Evolutionary conservation across 1,139 yeast genomes (phyloP).

Genomic region (Debaryomycetaceae sp.): DNA sequence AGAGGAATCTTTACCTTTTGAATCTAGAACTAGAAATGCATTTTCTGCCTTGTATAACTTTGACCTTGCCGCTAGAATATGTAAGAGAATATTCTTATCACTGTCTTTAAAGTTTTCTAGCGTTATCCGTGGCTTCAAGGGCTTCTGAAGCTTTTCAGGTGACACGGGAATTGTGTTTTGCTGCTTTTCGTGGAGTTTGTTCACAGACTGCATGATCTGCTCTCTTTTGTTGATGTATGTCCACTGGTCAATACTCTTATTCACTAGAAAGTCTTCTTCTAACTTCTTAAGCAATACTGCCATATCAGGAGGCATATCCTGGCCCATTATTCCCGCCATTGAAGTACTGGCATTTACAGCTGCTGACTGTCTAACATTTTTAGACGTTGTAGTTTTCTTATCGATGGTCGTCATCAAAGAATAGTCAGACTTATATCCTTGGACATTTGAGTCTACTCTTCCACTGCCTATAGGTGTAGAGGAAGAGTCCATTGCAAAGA

Average conservation of each 20-base stretch:
- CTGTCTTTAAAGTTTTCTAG: constrained; percentile 17
- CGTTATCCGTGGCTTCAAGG: constrained; percentile 58
- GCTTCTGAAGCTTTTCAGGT: constrained; percentile 46
- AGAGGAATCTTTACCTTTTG: constrained; percentile 75
- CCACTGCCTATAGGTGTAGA: background rate
- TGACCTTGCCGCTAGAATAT: constrained; percentile 73
- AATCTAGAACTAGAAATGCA: constrained; percentile 72
- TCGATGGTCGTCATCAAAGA: background rate
- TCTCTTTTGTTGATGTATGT: constrained; percentile 46
- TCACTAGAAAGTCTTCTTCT: constrained; percentile 42
- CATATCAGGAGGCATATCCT: constrained; percentile 49
- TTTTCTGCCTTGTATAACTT: constrained; percentile 59
- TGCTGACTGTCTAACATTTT: background rate
- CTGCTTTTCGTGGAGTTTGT: constrained; percentile 34
- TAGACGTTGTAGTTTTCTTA: background rate
- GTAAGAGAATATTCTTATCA: constrained; percentile 58
- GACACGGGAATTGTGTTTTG: constrained; percentile 25
- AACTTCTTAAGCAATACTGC: constrained; percentile 39
- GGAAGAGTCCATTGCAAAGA: background rate
- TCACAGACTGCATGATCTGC: constrained; percentile 42
- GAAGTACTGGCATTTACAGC: background rate
- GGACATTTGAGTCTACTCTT: background rate
- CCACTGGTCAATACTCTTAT: constrained; percentile 47
- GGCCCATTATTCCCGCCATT: constrained; percentile 6
- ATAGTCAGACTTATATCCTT: background rate